These are phyloP conservation scores for Apocynum venetum DNA, from an alignment of 257 asterid genomes.

Conservation along the genomic window DNA sequence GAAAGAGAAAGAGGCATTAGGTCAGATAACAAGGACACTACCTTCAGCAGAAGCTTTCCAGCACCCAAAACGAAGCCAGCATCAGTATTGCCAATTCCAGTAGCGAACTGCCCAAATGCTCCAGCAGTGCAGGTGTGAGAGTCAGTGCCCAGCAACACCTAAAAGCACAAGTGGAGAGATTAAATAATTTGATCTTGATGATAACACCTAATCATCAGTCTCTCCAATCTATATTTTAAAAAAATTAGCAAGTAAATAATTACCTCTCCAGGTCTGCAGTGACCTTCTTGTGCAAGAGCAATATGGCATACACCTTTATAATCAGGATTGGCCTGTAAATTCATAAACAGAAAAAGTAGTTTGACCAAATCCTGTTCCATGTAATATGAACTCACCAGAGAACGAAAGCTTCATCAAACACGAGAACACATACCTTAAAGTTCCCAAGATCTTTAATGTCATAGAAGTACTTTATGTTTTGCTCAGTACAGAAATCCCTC, in stretches of 20 bases:
- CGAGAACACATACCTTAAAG: conserved; percentile 54
- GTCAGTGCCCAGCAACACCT: conserved; percentile 93
- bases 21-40: neutral
- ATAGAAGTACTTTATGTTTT: conserved; percentile 84
- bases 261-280: conserved; percentile 98
- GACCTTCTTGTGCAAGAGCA: conserved; percentile 99
- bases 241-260: neutral
- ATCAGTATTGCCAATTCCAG: conserved; percentile 96
- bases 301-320: conserved; percentile 98
- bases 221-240: neutral
- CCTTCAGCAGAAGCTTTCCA: conserved; percentile 98
- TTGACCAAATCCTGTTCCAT: conserved; percentile 8
- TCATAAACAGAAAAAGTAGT: conserved; percentile 2
- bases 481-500: conserved; percentile 90
- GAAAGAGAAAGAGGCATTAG: neutral
- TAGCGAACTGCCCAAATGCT: conserved; percentile 96
- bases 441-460: conserved; percentile 88
- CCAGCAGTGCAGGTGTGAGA: conserved; percentile 97
- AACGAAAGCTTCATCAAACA: conserved; percentile 8
- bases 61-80: conserved; percentile 91
- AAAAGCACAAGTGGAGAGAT: conserved; percentile 15
- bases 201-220: neutral
- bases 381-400: neutral
- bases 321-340: conserved; percentile 84
- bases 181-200: neutral